phyloP scores from a whole-genome alignment of 2,329 filamentous ascomycete genomes.

The Penicillium sp. region DNA sequence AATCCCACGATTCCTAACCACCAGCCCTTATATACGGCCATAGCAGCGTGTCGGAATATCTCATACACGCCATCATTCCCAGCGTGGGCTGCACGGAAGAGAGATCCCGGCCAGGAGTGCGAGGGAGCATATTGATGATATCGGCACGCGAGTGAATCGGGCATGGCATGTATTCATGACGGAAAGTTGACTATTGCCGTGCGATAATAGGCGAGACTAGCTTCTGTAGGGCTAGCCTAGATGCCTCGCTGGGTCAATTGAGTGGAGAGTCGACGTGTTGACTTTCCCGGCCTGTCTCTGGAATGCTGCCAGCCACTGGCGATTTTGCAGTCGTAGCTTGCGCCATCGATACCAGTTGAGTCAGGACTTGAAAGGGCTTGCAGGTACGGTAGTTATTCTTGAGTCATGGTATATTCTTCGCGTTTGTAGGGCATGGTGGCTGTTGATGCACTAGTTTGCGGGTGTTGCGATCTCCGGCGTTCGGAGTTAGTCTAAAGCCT shows the following conservation, averaged over 20 bases:
- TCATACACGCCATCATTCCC: conserved; percentile 18
- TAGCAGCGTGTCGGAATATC: background rate
- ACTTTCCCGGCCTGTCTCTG: conserved; percentile 3
- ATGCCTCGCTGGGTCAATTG: background rate
- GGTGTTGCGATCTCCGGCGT: background rate
- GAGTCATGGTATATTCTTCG: background rate
- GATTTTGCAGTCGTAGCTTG: conserved; percentile 2
- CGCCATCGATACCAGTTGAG: background rate
- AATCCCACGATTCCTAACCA: conserved; percentile 4
- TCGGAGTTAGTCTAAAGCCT: background rate
- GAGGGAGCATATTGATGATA: background rate
- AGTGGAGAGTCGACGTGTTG: background rate
- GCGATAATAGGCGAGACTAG: background rate
- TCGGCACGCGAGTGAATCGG: background rate
- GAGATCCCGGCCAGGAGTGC: background rate
- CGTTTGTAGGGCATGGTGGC: background rate
- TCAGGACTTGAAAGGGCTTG: background rate
- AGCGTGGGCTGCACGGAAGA: conserved; percentile 13
- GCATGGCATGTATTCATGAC: background rate
- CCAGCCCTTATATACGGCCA: conserved; percentile 14
- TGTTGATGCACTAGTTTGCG: background rate
- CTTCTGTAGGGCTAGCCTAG: background rate
- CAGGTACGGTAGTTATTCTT: background rate
- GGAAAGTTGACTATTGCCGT: background rate
- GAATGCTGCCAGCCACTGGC: conserved; percentile 19